Conservation (phyloP, 345 rosid genomes). For the Geranium rotundifolium region DNA sequence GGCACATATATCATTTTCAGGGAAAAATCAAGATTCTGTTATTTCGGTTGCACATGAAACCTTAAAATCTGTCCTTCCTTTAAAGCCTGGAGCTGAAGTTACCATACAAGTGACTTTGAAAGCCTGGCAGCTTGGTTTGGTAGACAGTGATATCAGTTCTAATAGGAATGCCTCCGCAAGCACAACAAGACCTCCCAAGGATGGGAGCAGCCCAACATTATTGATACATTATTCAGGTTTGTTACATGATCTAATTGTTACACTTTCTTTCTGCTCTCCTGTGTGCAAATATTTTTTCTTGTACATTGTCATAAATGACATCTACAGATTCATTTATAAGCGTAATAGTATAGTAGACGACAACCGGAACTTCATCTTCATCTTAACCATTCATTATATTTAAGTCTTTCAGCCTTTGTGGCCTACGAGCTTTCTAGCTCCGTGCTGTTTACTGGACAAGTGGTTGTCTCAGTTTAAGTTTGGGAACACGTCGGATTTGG, state of each 20-base stretch:
- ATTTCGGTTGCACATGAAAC: slow-evolving; percentile 63
- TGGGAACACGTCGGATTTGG: neutral
- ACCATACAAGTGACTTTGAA: slow-evolving; percentile 72
- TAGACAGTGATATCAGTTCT: slow-evolving; percentile 49
- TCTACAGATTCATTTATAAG: neutral
- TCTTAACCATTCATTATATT: neutral
- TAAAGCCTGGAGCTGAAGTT: slow-evolving; percentile 93
- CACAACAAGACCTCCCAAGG: slow-evolving; percentile 57
- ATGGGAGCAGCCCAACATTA: slow-evolving; percentile 67
- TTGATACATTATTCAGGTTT: slow-evolving; percentile 89
- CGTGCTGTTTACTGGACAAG: neutral
- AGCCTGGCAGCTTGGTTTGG: slow-evolving; percentile 76
- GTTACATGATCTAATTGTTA: neutral
- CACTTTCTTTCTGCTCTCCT: neutral
- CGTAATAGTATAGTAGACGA: neutral
- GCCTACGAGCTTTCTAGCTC: neutral
- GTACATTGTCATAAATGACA: neutral
- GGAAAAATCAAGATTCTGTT: slow-evolving; percentile 92
- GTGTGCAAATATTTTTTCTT: neutral
- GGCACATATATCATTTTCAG: slow-evolving; percentile 86
- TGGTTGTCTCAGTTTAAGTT: neutral
- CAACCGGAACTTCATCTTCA: neutral
- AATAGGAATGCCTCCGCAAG: slow-evolving; percentile 45
- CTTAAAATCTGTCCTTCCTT: slow-evolving; percentile 66
- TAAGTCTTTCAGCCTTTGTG: neutral